Evolutionary conservation across 495 filamentous ascomycete species (phyloP), one percentile per base, ranked within the genome.

Genomic region (Penicillium verhagenii): DNA sequence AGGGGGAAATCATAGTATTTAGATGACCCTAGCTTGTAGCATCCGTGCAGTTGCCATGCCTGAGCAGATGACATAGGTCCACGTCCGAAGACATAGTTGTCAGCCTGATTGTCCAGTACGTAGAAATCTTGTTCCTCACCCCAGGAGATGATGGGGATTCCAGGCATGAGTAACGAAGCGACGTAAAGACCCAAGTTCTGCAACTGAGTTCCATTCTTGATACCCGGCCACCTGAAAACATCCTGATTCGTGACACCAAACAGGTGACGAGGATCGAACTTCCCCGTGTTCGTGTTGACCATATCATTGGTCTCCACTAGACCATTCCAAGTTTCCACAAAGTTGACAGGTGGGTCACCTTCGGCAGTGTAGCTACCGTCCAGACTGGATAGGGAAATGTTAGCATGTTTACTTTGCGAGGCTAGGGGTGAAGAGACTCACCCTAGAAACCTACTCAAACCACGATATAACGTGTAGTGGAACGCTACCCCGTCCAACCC

Each of bases 101-200:
- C 61, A 14, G 86, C 86, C 1, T 83, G 87, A 47, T 79, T 84
- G 56, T 89, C 87, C 2, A 89, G 65, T 1, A 85, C 66, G 50
- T 90, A 89, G 19, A 86, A 82, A 1, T 72, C 81, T 58, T 90
- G 87, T 63, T 90, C 87, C 56, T 90, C 87, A 39, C 87, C 87
- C 77, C 83, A 90, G 16, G 82, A 66, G 9, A 87, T 59, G 14
- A 86, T 69, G 1, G 87, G 87, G 23, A 86, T 82, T 23, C 87
- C 87, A 4, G 87, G 87, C 57, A 89, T 72, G 46, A 84, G 64
- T 7, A 89, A 49, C 18, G 83, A 86, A 1, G 79, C 83, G 49
- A 90, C 77, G 56, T 85, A 89, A 5, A 78, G 67, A 8, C 73
- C 87, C 1, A 90, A 72, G 2, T 88, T 64, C 69, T 80, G 76